Evolutionary conservation across 2,329 filamentous ascomycete genomes (phyloP).

Genomic region (Penicillium palitans): DNA sequence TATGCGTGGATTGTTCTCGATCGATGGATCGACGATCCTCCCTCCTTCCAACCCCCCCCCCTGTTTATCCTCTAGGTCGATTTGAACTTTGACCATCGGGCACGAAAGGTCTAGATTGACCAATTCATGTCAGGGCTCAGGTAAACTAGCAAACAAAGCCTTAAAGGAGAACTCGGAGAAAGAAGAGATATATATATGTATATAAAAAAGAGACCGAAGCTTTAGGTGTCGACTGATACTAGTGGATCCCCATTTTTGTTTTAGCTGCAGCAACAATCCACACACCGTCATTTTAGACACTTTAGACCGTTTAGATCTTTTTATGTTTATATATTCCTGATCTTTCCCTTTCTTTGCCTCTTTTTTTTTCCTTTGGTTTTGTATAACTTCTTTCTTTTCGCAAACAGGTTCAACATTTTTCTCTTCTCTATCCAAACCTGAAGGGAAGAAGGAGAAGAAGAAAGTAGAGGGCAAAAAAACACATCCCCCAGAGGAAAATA

Average conservation of each 20-base stretch:
- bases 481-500: not conserved
- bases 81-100: constrained; percentile 18
- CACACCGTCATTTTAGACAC: constrained; percentile 31
- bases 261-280: constrained; percentile 23
- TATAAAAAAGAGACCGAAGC: not conserved
- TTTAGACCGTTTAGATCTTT: not conserved
- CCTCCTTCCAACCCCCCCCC: not conserved
- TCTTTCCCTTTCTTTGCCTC: constrained; percentile 17
- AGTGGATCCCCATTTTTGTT: constrained; percentile 13
- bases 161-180: not conserved
- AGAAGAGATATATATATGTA: not conserved
- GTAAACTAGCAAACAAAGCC: not conserved
- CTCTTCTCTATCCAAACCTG: not conserved
- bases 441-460: not conserved
- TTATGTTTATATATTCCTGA: constrained; percentile 16
- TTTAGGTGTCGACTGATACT: not conserved
- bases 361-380: not conserved
- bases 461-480: not conserved
- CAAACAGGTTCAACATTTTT: not conserved
- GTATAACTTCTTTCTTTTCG: not conserved
- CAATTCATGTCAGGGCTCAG: not conserved
- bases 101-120: not conserved
- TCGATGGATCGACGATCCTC: constrained; percentile 6
- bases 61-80: not conserved
- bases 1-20: constrained; percentile 11